phyloP scores from a whole-genome alignment of 2,329 filamentous ascomycete species.

The Davidsoniella australis region DNA sequence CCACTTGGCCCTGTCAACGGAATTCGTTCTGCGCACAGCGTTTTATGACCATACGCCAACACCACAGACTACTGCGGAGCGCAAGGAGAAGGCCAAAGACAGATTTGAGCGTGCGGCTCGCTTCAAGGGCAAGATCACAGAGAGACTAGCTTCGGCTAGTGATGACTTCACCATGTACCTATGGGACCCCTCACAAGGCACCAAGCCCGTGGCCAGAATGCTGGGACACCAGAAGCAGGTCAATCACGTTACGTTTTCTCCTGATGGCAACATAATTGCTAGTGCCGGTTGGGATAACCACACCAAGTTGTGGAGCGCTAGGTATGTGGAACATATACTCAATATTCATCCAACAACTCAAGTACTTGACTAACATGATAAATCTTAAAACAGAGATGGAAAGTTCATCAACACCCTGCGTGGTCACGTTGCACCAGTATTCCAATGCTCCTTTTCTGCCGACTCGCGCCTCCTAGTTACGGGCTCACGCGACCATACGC shows the following conservation, averaged over 20 bases:
- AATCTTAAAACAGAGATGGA: slow-evolving; percentile 30
- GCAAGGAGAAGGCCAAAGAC: slow-evolving; percentile 56
- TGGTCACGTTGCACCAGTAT: slow-evolving; percentile 79
- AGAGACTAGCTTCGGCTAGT: slow-evolving; percentile 75
- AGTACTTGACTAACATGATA: not conserved
- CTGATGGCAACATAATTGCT: slow-evolving; percentile 74
- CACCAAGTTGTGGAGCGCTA: slow-evolving; percentile 77
- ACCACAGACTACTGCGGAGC: slow-evolving; percentile 30
- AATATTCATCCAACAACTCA: not conserved
- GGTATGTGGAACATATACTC: slow-evolving; percentile 25
- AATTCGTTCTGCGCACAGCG: slow-evolving; percentile 70
- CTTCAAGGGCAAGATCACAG: slow-evolving; percentile 57
- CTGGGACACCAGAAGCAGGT: slow-evolving; percentile 94
- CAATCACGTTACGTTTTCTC: slow-evolving; percentile 88
- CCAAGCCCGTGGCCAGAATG: slow-evolving; percentile 73
- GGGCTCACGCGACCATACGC: slow-evolving; percentile 75
- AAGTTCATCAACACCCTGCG: slow-evolving; percentile 76
- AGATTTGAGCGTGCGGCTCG: slow-evolving; percentile 75
- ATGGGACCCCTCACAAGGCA: slow-evolving; percentile 66
- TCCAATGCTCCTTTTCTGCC: slow-evolving; percentile 81
- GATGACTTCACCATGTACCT: slow-evolving; percentile 96
- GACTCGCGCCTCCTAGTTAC: slow-evolving; percentile 83
- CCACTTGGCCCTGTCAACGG: slow-evolving; percentile 81
- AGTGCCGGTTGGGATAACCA: slow-evolving; percentile 88
- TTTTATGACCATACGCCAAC: slow-evolving; percentile 69